These are phyloP conservation scores for Sugiyamaella novakii DNA, from an alignment of 1,139 yeast genomes.

Conservation along the genomic window DNA sequence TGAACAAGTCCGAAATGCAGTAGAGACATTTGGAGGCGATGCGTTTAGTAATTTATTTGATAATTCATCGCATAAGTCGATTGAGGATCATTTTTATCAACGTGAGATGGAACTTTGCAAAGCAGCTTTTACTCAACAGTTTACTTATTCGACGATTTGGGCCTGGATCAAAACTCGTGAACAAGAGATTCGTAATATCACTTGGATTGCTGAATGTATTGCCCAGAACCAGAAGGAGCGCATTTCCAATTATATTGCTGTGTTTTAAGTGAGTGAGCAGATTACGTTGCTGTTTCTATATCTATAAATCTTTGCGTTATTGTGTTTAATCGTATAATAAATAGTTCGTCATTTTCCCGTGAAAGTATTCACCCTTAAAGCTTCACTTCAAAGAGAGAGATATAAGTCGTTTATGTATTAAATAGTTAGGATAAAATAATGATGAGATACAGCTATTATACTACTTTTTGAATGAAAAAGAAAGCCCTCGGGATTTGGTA, in stretches of 20 bases:
- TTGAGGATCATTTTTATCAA: conserved; percentile 93
- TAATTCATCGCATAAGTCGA: conserved; percentile 55
- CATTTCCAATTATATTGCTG: conserved; percentile 45
- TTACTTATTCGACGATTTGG: conserved; percentile 87
- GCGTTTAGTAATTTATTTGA: conserved; percentile 75
- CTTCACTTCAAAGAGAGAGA: no score
- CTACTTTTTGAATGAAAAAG: conserved; percentile 29
- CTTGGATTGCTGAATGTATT: conserved; percentile 97
- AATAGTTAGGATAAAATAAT: not conserved
- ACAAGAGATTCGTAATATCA: conserved; percentile 93
- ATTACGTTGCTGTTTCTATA: no score
- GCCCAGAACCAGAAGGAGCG: conserved; percentile 51
- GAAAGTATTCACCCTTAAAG: no score
- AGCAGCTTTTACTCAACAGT: conserved; percentile 95
- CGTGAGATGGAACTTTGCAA: conserved; percentile 90
- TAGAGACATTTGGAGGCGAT: conserved; percentile 62
- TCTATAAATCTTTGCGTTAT: no score
- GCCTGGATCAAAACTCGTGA: conserved; percentile 96
- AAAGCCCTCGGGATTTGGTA: conserved; percentile 27
- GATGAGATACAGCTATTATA: no score
- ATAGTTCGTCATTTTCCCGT: no score
- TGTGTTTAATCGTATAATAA: no score
- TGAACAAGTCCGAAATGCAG: conserved; percentile 75
- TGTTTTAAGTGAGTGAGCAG: no score
- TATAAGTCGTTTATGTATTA: conserved; percentile 8